Conservation (phyloP, 805 yeast genomes). For the Zygoascus bituminiphila region DNA sequence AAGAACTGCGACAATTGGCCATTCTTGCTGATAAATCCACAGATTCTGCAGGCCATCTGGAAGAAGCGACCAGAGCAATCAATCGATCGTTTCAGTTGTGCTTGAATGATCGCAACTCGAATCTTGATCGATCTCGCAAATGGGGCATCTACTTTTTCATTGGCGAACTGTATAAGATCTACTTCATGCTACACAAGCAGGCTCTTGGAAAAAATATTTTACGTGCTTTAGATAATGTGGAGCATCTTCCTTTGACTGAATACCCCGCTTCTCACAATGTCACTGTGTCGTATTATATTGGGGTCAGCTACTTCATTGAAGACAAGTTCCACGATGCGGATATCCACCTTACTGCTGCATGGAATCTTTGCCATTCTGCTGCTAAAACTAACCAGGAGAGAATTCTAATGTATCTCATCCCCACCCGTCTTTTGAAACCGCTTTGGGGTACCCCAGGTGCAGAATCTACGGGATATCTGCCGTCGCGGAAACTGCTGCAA, state of each 20-base stretch:
- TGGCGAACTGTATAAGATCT: constrained; percentile 59
- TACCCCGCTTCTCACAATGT: constrained; percentile 48
- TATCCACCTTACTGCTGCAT: constrained; percentile 44
- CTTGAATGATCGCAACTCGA: constrained; percentile 66
- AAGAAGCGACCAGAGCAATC: constrained; percentile 52
- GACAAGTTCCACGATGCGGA: constrained; percentile 48
- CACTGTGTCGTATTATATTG: constrained; percentile 60
- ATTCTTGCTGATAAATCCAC: constrained; percentile 14
- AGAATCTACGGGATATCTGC: constrained; percentile 32
- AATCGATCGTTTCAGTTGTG: constrained; percentile 71
- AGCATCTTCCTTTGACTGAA: constrained; percentile 42
- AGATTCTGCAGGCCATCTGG: constrained; percentile 25
- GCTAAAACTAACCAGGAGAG: constrained; percentile 31
- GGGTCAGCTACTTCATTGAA: constrained; percentile 57
- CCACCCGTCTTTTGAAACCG: constrained; percentile 44
- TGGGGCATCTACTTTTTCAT: constrained; percentile 63
- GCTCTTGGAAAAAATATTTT: constrained; percentile 71
- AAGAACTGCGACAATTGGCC: constrained; percentile 25
- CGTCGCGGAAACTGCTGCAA: constrained; percentile 35
- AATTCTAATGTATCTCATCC: constrained; percentile 54
- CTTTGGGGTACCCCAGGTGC: constrained; percentile 15
- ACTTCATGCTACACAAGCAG: constrained; percentile 54
- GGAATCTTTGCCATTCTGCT: constrained; percentile 27
- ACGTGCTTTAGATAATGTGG: constrained; percentile 51
- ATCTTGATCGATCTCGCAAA: constrained; percentile 41